A percentile compares a stretch with the other conserved stretches of the same genome.
phyloP scores from a whole-genome alignment of 2,329 filamentous ascomycete species.

The Mycosphaerelloides madeirae region DNA sequence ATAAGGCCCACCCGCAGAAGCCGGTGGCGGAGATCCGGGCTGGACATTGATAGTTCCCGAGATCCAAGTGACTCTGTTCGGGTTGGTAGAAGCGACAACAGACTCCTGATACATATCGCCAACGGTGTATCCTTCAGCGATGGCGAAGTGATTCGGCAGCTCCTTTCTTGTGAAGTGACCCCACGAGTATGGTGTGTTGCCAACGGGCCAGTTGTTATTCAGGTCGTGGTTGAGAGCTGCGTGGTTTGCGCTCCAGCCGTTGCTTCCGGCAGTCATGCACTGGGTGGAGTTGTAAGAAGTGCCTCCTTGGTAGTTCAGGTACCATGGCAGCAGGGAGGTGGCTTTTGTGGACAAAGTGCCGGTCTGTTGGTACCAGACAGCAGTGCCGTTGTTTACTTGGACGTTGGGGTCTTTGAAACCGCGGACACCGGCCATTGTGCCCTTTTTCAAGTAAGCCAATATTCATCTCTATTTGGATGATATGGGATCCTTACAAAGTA shows the following conservation, averaged over 20 bases:
- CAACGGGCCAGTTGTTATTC: constrained; percentile 52
- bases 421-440: constrained; percentile 13
- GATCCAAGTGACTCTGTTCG: constrained; percentile 50
- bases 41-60: constrained; percentile 49
- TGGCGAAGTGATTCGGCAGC: constrained; percentile 51
- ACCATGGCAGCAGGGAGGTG: constrained; percentile 49
- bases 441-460: too few species aligned
- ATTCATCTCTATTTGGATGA: too few species aligned
- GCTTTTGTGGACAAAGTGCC: constrained; percentile 39
- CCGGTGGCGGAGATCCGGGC: constrained; percentile 43
- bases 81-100: constrained; percentile 50
- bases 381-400: constrained; percentile 17
- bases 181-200: constrained; percentile 53
- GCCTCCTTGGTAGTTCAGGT: constrained; percentile 51
- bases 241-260: constrained; percentile 51
- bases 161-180: constrained; percentile 50
- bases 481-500: constrained; percentile 6
- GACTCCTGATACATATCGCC: constrained; percentile 55
- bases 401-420: constrained; percentile 49
- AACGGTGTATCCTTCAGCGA: constrained; percentile 52
- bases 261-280: constrained; percentile 54
- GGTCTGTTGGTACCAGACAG: constrained; percentile 47
- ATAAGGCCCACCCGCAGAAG: constrained; percentile 31
- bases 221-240: constrained; percentile 52
- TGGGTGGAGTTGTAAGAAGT: constrained; percentile 49